Conservation (phyloP, 371 early-diverging fungal species). For the Batkoa obscura region DNA sequence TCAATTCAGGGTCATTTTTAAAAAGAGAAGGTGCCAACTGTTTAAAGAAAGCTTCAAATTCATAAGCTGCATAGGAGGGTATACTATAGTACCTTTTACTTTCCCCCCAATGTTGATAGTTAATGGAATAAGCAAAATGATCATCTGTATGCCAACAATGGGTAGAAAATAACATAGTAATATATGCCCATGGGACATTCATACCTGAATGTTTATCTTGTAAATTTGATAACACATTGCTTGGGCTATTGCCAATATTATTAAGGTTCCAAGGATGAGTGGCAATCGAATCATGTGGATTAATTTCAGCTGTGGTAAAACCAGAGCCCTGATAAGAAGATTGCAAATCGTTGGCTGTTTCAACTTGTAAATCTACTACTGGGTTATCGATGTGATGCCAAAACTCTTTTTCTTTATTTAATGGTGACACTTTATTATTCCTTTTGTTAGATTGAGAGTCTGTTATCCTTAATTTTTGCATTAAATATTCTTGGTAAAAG, state of each 20-base stretch:
- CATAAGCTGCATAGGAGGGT: constrained; percentile 58
- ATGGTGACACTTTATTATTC: not conserved
- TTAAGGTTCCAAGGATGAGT: constrained; percentile 76
- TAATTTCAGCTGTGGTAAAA: constrained; percentile 39
- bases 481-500: constrained; percentile 64
- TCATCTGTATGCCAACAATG: constrained; percentile 98
- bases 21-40: constrained; percentile 72
- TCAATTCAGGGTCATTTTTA: constrained; percentile 72
- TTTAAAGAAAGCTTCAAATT: constrained; percentile 70
- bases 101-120: constrained; percentile 92
- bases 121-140: constrained; percentile 87
- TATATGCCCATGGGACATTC: constrained; percentile 93
- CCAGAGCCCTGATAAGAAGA: constrained; percentile 76
- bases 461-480: not conserved
- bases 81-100: constrained; percentile 95
- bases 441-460: not conserved
- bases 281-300: constrained; percentile 34
- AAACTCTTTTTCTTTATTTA: constrained; percentile 63
- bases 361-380: constrained; percentile 74
- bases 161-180: constrained; percentile 88
- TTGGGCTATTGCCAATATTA: constrained; percentile 53
- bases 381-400: constrained; percentile 79
- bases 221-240: constrained; percentile 69
- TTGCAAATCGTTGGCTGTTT: constrained; percentile 90
- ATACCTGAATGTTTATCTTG: constrained; percentile 72